Evolutionary conservation across 2,329 filamentous ascomycete genomes (phyloP).

Genomic region (Orbilia brochopaga): DNA sequence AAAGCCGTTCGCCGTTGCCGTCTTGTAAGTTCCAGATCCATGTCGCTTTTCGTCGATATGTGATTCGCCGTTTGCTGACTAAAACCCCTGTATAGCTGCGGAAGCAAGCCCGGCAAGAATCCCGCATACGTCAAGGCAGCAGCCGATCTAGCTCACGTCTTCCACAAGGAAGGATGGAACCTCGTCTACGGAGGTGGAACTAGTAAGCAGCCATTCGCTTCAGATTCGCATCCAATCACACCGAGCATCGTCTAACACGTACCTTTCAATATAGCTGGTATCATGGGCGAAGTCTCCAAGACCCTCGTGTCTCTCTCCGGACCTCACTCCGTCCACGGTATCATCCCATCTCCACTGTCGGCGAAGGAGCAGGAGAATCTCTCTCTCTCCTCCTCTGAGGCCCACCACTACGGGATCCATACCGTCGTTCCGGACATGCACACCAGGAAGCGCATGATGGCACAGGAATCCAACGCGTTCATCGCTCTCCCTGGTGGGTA

Average conservation of each 20-base stretch:
- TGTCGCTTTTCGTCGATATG: slow-evolving; percentile 23
- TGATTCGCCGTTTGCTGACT: slow-evolving; percentile 2
- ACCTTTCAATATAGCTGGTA: slow-evolving; percentile 64
- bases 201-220: slow-evolving; percentile 25
- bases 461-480: slow-evolving; percentile 82
- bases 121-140: slow-evolving; percentile 80
- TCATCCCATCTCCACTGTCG: slow-evolving; percentile 87
- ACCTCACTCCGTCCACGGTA: slow-evolving; percentile 76
- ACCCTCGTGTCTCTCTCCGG: slow-evolving; percentile 84
- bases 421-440: slow-evolving; percentile 96
- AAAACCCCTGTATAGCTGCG: slow-evolving; percentile 67
- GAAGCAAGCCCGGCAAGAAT: slow-evolving; percentile 74
- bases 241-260: slow-evolving; percentile 1
- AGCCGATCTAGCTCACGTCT: slow-evolving; percentile 72
- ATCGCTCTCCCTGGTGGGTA: slow-evolving; percentile 87
- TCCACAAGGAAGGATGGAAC: slow-evolving; percentile 77
- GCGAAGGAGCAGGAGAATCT: slow-evolving; percentile 73
- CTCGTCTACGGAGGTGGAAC: slow-evolving; percentile 97
- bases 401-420: slow-evolving; percentile 72
- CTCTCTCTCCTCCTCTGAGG: slow-evolving; percentile 67
- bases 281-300: slow-evolving; percentile 93
- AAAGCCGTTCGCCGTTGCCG: slow-evolving; percentile 74
- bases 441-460: slow-evolving; percentile 93
- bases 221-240: neutral
- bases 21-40: slow-evolving; percentile 70